These are phyloP conservation scores for Agarophyton chilense DNA, from an alignment of 23 red algal genomes.

Conservation along the genomic window DNA sequence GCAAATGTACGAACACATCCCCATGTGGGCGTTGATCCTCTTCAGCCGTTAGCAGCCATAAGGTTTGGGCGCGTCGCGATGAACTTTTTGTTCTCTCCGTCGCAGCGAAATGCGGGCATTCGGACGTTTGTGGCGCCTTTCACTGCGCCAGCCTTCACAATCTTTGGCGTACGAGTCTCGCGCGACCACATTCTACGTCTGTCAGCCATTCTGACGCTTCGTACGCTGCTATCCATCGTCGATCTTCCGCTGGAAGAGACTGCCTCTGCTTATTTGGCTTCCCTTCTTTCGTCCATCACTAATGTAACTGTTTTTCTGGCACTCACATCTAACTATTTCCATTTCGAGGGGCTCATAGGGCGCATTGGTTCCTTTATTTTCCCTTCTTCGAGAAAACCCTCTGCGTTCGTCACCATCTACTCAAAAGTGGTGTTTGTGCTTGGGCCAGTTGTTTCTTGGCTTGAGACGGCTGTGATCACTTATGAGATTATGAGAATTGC, in stretches of 20 bases:
- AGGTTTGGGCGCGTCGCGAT: neutral
- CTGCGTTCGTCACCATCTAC: constrained; percentile 30
- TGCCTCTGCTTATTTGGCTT: neutral
- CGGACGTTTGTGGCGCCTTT: neutral
- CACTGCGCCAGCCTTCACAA: constrained; percentile 24
- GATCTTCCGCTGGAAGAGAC: constrained; percentile 15
- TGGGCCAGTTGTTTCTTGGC: constrained; percentile 13
- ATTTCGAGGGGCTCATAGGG: constrained; percentile 10
- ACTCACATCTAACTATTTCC: constrained; percentile 12
- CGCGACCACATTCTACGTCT: constrained; percentile 46
- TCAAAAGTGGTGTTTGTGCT: constrained; percentile 17
- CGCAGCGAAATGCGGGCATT: constrained; percentile 7
- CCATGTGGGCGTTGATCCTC: neutral
- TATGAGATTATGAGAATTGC: constrained; percentile 50
- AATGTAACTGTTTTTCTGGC: constrained; percentile 11
- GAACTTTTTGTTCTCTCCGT: constrained; percentile 20
- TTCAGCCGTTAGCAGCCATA: neutral
- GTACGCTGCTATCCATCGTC: neutral
- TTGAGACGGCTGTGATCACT: constrained; percentile 26
- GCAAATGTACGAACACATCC: too few species aligned
- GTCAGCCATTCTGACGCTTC: constrained; percentile 30
- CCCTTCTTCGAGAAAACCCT: constrained; percentile 8
- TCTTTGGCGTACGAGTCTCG: constrained; percentile 27
- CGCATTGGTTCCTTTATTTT: neutral
- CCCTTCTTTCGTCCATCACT: constrained; percentile 8